These are phyloP conservation scores for Pluteus cervinus DNA, from an alignment of 768 basidiomycete species.

Conservation along the genomic window DNA sequence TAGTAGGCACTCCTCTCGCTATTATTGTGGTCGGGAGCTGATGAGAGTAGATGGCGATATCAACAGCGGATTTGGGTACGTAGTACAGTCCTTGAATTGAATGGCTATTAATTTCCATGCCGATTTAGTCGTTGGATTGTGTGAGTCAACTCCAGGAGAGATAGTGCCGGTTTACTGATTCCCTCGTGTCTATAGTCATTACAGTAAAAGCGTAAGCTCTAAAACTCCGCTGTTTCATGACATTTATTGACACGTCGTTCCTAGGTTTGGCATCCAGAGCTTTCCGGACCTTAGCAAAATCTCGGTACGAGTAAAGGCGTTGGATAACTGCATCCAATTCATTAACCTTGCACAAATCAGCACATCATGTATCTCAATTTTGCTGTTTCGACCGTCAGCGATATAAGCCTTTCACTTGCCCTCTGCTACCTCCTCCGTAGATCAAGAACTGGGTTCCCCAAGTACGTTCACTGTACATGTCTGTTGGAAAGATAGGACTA, in stretches of 20 bases:
- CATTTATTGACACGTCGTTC: no score
- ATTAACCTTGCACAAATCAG: conserved; percentile 31
- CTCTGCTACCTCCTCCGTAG: conserved; percentile 42
- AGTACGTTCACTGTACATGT: conserved; percentile 20
- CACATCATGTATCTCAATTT: conserved; percentile 47
- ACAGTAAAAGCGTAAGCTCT: conserved; percentile 43
- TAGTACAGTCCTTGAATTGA: neutral
- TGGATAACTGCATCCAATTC: no score
- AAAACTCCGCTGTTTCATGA: conserved; percentile 5
- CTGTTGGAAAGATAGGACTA: neutral
- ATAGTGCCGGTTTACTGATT: conserved; percentile 1
- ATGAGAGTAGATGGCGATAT: conserved; percentile 32
- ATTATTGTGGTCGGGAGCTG: no score
- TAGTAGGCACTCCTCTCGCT: conserved; percentile 31
- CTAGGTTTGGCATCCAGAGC: no score
- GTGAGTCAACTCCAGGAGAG: conserved; percentile 18
- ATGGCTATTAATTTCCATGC: conserved; percentile 1
- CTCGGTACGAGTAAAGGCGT: no score
- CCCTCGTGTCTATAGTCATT: conserved; percentile 31
- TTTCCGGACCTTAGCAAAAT: no score
- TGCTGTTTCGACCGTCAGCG: conserved; percentile 40
- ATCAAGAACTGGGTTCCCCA: conserved; percentile 46
- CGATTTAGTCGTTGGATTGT: conserved; percentile 28
- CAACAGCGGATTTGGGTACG: conserved; percentile 42
- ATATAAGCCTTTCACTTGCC: conserved; percentile 42